Evolutionary conservation across 176 grass and related monocot genomes (phyloP).

Genomic region (Coix lacrymajobi): DNA sequence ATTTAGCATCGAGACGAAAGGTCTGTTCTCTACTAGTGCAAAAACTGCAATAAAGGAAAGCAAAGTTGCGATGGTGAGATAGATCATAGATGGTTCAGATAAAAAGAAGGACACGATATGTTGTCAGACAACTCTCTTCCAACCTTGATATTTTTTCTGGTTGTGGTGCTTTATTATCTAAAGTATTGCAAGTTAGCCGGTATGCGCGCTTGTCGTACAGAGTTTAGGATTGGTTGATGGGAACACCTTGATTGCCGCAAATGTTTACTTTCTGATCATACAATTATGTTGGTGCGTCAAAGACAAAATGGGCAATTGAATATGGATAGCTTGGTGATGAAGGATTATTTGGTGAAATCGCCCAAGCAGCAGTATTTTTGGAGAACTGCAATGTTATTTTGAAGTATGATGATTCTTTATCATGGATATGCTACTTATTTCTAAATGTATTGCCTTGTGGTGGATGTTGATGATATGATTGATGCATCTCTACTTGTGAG

Average conservation of each 20-base stretch:
- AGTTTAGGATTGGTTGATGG: background rate
- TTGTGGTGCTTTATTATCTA: no score
- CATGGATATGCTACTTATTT: background rate
- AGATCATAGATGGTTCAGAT: no score
- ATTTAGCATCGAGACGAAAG: no score
- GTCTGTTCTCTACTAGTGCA: no score
- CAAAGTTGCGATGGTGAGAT: no score
- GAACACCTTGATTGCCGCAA: background rate
- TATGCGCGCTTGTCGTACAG: constrained; percentile 26
- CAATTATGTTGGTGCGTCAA: constrained; percentile 36
- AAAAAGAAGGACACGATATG: no score
- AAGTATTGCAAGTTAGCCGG: constrained; percentile 51
- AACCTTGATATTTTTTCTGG: no score
- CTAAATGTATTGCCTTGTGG: constrained; percentile 6
- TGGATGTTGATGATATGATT: constrained; percentile 57
- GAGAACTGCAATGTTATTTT: constrained; percentile 82
- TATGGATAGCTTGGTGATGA: constrained; percentile 81
- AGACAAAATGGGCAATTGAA: constrained; percentile 99
- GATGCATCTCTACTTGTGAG: constrained; percentile 49
- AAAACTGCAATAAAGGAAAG: no score
- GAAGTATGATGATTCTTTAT: constrained; percentile 23
- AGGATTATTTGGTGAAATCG: constrained; percentile 62
- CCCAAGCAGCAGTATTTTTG: constrained; percentile 54
- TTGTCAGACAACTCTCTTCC: no score
- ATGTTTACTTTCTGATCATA: constrained; percentile 11